These are phyloP conservation scores for Biscogniauxia mediterranea DNA, from an alignment of 2,329 filamentous ascomycete genomes.

Conservation along the genomic window DNA sequence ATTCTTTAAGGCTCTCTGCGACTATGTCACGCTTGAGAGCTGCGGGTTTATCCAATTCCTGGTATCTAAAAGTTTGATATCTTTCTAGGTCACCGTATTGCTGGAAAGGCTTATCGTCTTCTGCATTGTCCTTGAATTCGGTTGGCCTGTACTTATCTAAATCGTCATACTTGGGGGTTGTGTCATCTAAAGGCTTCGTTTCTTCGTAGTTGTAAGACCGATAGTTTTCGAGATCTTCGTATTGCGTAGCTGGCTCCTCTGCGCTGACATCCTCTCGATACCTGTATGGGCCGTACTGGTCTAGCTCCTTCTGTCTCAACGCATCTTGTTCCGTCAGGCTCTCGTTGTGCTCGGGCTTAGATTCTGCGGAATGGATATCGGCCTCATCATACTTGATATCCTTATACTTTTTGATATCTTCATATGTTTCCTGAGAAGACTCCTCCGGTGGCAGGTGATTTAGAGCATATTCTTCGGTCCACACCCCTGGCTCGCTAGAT, in stretches of 20 bases:
- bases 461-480: conserved; percentile 33
- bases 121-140: conserved; percentile 1
- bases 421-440: conserved; percentile 25
- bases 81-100: conserved; percentile 41
- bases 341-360: conserved; percentile 34
- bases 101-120: conserved; percentile 27
- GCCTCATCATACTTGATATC: conserved; percentile 31
- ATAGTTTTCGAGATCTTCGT: conserved; percentile 41
- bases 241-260: conserved; percentile 29
- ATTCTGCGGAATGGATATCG: conserved; percentile 4
- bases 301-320: no score
- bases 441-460: conserved; percentile 33
- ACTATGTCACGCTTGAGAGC: conserved; percentile 32
- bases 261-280: conserved; percentile 33
- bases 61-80: conserved; percentile 38
- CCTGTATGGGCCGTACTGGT: conserved; percentile 38
- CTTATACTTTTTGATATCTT: conserved; percentile 38
- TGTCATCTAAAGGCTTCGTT: conserved; percentile 27
- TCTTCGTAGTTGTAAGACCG: conserved; percentile 28
- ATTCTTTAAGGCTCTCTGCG: conserved; percentile 37
- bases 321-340: conserved; percentile 16
- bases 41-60: conserved; percentile 35
- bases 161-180: conserved; percentile 40
- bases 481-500: conserved; percentile 10
- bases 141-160: conserved; percentile 40